Percentiles rank a stretch among this genome's conserved stretches.
These are phyloP conservation scores for Aspergillus intermedius DNA, from an alignment of 2,329 filamentous ascomycete species.

Conservation along the genomic window DNA sequence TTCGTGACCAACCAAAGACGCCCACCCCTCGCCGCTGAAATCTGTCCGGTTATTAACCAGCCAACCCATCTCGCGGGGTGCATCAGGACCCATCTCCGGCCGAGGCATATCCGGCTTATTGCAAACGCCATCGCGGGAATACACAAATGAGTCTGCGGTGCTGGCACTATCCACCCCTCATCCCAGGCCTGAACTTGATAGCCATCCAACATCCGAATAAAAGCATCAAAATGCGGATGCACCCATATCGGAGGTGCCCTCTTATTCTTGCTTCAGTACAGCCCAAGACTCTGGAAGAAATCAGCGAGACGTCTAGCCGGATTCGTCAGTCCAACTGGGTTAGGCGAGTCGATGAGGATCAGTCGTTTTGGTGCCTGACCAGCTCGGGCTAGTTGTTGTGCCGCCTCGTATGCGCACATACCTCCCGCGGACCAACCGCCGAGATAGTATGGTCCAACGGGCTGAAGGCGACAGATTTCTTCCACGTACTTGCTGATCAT, in stretches of 20 bases:
- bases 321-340: constrained; percentile 61
- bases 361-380: constrained; percentile 55
- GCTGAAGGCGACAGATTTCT: constrained; percentile 44
- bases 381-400: constrained; percentile 52
- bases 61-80: constrained; percentile 44
- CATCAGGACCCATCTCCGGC: constrained; percentile 28
- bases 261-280: constrained; percentile 40
- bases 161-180: no score
- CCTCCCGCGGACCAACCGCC: constrained; percentile 71
- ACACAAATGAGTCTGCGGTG: constrained; percentile 22
- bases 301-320: constrained; percentile 52
- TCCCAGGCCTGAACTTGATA: no score
- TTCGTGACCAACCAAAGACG: constrained; percentile 33
- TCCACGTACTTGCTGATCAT: constrained; percentile 33
- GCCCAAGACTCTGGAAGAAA: constrained; percentile 43
- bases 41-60: constrained; percentile 42
- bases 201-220: constrained; percentile 41
- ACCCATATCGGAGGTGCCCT: constrained; percentile 43
- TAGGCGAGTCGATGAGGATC: constrained; percentile 61
- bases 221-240: constrained; percentile 46
- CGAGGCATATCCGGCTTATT: constrained; percentile 33
- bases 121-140: constrained; percentile 43
- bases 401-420: constrained; percentile 63
- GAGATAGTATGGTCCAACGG: constrained; percentile 55
- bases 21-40: constrained; percentile 44